Conservation (phyloP, 148 eudicot genomes). For the Rhododendron simsii region DNA sequence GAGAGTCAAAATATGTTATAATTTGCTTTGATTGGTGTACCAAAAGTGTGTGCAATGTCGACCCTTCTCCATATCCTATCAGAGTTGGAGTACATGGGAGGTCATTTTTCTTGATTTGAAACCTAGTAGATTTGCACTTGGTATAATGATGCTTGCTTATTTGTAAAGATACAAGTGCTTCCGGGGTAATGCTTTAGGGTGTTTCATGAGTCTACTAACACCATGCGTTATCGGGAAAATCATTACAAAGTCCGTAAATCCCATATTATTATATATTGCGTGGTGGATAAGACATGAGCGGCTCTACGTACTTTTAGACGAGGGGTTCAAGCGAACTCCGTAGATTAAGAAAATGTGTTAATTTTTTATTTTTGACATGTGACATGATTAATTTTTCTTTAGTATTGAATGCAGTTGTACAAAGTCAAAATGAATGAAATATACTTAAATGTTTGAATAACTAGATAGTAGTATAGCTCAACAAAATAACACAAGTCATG, state of each 20-base stretch:
- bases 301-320: too few species aligned
- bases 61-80: not conserved
- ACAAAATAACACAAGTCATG: not conserved
- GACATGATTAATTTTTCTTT: not conserved
- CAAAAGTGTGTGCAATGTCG: not conserved
- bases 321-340: too few species aligned
- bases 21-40: not conserved
- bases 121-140: conserved; percentile 1
- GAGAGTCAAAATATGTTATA: not conserved
- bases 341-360: too few species aligned
- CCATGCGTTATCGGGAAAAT: not conserved
- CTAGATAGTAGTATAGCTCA: not conserved
- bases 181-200: not conserved
- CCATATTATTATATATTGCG: not conserved
- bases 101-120: not conserved
- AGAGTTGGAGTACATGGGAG: not conserved
- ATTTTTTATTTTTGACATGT: not conserved
- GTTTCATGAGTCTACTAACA: not conserved
- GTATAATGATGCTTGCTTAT: not conserved
- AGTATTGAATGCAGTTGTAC: not conserved
- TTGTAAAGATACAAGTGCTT: not conserved
- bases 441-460: not conserved
- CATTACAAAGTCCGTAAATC: not conserved
- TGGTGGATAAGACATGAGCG: too few species aligned
- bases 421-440: not conserved